Base-by-base conservation (phyloP, 2,329 filamentous ascomycete species). In the Fusarium verrucosum region DNA sequence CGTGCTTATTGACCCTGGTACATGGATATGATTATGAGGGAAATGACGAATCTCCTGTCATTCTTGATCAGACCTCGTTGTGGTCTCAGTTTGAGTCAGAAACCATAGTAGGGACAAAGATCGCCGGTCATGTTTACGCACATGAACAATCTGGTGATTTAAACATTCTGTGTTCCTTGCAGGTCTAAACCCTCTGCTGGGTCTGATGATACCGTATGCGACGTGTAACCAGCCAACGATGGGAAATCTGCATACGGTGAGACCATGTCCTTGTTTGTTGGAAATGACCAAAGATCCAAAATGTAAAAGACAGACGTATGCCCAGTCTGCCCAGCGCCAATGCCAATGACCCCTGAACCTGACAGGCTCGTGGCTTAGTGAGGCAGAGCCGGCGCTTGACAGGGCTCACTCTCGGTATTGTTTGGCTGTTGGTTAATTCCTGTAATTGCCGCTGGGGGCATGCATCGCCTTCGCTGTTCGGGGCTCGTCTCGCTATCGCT, bases 341-440 rank as follows among this genome's bases (percentile, higher is more conserved):
- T 46, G 10, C 23, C 23, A 6, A 25, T 6, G 23, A 25, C 23
- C 23, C 23, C n/a, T 11, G 20, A 44, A 38, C 64, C 50, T 64
- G 64, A 17, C 35, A 43, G 47, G 37, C 32, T 52, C 8, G 64
- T 68, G 64, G 64, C 64, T 67, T 46, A 68, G 63, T 63, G 53
- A 66, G 63, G 63, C 63, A 52, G 62, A 57, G 62, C n/a, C n/a
- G n/a, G n/a, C 55, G 41, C 49, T 38, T 44, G 44, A 19, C 42
- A 56, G 50, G 56, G 58, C 40, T 46, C 42, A 37, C 37, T 45
- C 30, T 50, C 10, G 25, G 14, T 45, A 38, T 22, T 60, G 60
- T 62, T 65, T 66, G 62, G 58, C 13, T 19, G 26, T 42, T 52
- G 36, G 40, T 32, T 58, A 41, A 45, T n/a, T n/a, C n/a, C 44